Evolutionary conservation across 768 basidiomycete species (phyloP), one percentile per base, ranked within the genome.

Genomic region (Suillus paluster): DNA sequence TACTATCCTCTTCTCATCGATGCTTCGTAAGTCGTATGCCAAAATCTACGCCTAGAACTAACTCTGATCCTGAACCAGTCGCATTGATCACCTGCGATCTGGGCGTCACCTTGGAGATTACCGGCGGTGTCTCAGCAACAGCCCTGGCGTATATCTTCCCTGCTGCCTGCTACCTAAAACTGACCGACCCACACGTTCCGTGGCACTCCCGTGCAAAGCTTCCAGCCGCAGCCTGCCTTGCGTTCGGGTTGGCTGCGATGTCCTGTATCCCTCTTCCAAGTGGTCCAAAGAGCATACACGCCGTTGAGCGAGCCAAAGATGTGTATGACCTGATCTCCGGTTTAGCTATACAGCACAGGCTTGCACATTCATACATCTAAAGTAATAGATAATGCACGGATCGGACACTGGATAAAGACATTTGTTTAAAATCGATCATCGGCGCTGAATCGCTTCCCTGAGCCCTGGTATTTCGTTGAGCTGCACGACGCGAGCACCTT

Each of bases 81-180:
- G 87, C 97, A 5, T 82, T 98, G 59, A 82, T 95, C 61, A 98
- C 97, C 1, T 97, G 95, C 72, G 97, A 99, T 74, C 84, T 99
- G 15, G 97, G 97, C n/a, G 90, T 98, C 49, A 97, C 97, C 79
- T 88, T 99, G 42, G 97, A 99, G 79, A 91, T 99, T 48, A 96
- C 95, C 0, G 97, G 97, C n/a, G 97, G 97, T n/a, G 84, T 93
- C 12, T 93, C 93, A 15, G 93, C 93, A 6, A 94, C 95, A 0
- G 87, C 94, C 0, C 84, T 98, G 11, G 97, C 97, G 4, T 98
- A 89, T 78, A 95, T 98, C 65, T 95, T 95, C 72, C 91, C 94
- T 11, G 90, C 94, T 0, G 88, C 86, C 3, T 97, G 94, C 73
- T 95, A 92, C 78, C 77, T 93, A 69, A 90, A 90, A 73, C 86